phyloP scores from a whole-genome alignment of 2,329 filamentous ascomycete species.

The Penicillium freii region DNA sequence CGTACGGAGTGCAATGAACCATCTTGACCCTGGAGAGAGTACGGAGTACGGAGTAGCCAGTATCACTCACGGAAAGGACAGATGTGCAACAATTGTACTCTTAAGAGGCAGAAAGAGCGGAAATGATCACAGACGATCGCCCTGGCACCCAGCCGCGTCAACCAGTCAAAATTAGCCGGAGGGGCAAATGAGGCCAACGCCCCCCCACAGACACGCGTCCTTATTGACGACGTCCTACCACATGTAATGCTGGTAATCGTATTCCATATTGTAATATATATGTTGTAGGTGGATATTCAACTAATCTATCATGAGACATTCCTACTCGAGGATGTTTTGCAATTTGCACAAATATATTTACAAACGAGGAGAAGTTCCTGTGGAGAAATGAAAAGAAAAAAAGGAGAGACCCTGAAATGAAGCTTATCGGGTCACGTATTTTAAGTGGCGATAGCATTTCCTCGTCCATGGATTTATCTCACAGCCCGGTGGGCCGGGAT shows the following conservation, averaged over 20 bases:
- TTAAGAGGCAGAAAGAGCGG: not conserved
- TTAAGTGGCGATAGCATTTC: slow-evolving; percentile 13
- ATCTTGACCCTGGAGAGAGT: not conserved
- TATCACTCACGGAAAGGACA: slow-evolving; percentile 3
- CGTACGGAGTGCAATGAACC: no score
- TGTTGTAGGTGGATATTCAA: not conserved
- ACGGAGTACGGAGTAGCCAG: not conserved
- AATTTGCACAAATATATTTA: not conserved
- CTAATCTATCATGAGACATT: not conserved
- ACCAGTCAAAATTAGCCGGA: slow-evolving; percentile 15
- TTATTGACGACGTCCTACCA: not conserved
- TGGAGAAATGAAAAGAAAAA: not conserved
- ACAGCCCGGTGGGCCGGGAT: slow-evolving; percentile 19
- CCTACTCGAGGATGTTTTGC: not conserved
- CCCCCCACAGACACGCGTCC: slow-evolving; percentile 25
- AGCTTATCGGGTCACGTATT: slow-evolving; percentile 14
- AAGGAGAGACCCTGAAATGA: slow-evolving; percentile 9
- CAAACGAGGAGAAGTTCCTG: not conserved
- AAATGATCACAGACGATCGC: slow-evolving; percentile 26
- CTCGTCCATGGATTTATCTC: slow-evolving; percentile 11
- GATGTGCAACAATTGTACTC: not conserved
- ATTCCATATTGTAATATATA: not conserved
- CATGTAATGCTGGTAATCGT: not conserved
- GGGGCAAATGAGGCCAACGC: slow-evolving; percentile 14
- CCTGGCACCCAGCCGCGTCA: slow-evolving; percentile 15